These are phyloP conservation scores for Metarhizium robertsii DNA, from an alignment of 2,329 filamentous ascomycete species.

Conservation along the genomic window DNA sequence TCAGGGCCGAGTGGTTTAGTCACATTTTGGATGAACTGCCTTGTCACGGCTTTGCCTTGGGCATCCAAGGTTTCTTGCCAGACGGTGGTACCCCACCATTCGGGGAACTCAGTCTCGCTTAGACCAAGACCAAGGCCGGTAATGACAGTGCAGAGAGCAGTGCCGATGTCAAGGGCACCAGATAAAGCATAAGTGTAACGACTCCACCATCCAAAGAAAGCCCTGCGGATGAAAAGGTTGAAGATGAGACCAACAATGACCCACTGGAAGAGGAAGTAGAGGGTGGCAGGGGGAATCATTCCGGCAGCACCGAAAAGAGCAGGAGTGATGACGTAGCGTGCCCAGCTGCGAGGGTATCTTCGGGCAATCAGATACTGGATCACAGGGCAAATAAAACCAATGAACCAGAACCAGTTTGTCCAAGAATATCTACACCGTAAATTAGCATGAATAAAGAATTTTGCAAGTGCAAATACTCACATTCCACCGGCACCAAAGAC, in stretches of 20 bases:
- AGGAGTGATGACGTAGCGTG: conserved; percentile 42
- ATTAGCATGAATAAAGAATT: neutral
- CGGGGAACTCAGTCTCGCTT: conserved; percentile 32
- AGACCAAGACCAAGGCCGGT: conserved; percentile 37
- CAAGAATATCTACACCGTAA: conserved; percentile 29
- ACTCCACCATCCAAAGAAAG: conserved; percentile 46
- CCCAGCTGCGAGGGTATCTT: conserved; percentile 33
- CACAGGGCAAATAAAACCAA: conserved; percentile 38
- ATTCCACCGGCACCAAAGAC: conserved; percentile 27
- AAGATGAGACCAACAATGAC: conserved; percentile 45
- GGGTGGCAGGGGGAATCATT: conserved; percentile 44
- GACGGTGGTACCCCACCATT: conserved; percentile 37
- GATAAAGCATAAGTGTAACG: conserved; percentile 51
- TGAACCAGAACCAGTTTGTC: conserved; percentile 47
- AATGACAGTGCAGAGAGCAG: conserved; percentile 46
- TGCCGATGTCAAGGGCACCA: conserved; percentile 48
- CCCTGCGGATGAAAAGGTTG: conserved; percentile 41
- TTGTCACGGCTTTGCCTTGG: conserved; percentile 17
- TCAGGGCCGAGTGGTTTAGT: conserved; percentile 18
- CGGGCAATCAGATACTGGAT: conserved; percentile 39
- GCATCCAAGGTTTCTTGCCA: conserved; percentile 21
- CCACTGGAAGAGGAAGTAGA: conserved; percentile 46
- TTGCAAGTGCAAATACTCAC: conserved; percentile 1
- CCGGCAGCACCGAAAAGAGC: conserved; percentile 42
- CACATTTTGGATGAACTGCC: conserved; percentile 15